phyloP scores from a whole-genome alignment of 768 basidiomycete species.

The Lanmaoa pseudosensibilis region DNA sequence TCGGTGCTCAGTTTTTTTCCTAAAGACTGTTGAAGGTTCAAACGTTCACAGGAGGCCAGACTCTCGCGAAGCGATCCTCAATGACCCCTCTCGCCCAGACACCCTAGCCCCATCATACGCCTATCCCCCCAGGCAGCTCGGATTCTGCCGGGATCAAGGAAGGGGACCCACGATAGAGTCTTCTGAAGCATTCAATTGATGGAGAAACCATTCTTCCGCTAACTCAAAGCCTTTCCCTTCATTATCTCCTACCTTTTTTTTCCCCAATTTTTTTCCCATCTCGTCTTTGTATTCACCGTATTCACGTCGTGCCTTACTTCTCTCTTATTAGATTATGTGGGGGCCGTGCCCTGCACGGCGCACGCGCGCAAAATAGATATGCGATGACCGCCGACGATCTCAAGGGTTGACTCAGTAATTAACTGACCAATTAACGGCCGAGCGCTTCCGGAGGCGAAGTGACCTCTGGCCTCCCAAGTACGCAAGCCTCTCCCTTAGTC shows the following conservation, averaged over 20 bases:
- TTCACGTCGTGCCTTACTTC: neutral
- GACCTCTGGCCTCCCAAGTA: neutral
- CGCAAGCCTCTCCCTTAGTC: no score
- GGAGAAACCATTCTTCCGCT: neutral
- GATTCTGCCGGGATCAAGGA: neutral
- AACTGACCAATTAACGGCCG: neutral
- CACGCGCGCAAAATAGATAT: neutral
- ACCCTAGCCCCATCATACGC: neutral
- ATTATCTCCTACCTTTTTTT: neutral
- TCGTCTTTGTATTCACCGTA: neutral
- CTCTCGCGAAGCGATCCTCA: neutral
- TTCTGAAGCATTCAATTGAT: neutral
- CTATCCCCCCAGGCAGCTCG: neutral
- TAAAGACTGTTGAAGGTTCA: neutral
- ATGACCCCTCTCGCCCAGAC: neutral
- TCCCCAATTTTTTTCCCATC: conserved; percentile 2
- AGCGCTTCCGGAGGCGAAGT: neutral
- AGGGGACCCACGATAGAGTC: neutral
- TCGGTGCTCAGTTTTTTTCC: neutral
- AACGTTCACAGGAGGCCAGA: neutral
- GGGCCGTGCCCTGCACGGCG: neutral
- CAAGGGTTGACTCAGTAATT: neutral
- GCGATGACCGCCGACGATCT: neutral
- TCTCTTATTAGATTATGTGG: conserved; percentile 3
- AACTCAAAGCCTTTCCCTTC: neutral